These are phyloP conservation scores for Neonectria coccinea DNA, from an alignment of 2,329 filamentous ascomycete species.

Conservation along the genomic window DNA sequence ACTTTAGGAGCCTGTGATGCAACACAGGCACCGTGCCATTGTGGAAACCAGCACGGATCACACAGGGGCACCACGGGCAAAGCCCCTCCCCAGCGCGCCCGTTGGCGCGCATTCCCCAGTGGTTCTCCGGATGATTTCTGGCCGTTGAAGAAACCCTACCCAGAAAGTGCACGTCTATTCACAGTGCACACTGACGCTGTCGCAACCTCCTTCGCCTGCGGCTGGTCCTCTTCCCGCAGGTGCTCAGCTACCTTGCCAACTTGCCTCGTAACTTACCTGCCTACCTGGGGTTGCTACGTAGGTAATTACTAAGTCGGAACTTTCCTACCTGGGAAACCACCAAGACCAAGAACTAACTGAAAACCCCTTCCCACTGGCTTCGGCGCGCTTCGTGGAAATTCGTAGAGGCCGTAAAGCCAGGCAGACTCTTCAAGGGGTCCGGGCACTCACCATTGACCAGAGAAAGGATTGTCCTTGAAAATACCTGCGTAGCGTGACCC, in stretches of 20 bases:
- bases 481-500: constrained; percentile 11
- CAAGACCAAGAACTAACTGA: not conserved
- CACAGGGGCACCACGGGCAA: constrained; percentile 6
- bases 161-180: constrained; percentile 6
- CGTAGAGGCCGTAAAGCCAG: not conserved
- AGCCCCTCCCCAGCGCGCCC: constrained; percentile 1
- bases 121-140: constrained; percentile 10
- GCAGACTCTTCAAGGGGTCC: constrained; percentile 17
- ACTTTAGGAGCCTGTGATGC: constrained; percentile 44
- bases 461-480: constrained; percentile 12
- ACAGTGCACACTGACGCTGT: constrained; percentile 11
- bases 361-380: no score
- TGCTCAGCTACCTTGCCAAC: not conserved
- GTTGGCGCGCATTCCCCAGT: constrained; percentile 21
- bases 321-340: constrained; percentile 18
- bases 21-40: constrained; percentile 37
- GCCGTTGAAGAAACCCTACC: constrained; percentile 16
- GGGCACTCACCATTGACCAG: constrained; percentile 15
- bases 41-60: constrained; percentile 15
- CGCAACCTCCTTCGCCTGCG: not conserved
- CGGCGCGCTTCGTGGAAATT: not conserved
- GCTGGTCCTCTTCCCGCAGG: not conserved
- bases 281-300: not conserved
- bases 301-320: constrained; percentile 5
- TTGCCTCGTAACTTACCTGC: not conserved